Base-by-base conservation (phyloP, 306 rosid species). In the Ziziphus jujuba region DNA sequence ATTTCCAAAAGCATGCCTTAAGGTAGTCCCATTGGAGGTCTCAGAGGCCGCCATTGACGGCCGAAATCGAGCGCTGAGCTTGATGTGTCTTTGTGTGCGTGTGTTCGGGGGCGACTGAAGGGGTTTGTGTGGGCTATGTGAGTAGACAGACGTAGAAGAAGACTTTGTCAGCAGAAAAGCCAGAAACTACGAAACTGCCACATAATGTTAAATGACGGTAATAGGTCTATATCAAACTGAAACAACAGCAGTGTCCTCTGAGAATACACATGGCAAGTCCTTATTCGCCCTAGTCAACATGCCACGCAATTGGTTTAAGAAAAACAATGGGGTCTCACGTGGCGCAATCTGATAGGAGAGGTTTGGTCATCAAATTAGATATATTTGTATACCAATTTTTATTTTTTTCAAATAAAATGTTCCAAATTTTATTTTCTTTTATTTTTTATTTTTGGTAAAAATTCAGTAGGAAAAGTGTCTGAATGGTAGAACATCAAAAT, bases 1-100 rank as follows among this genome's bases (percentile, higher is more conserved):
- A 64, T 82, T 84, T 40, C 99, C 99, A 16, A 88, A 88, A 51
- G 99, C 99, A 56, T 88, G 72, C 69, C 99, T 76, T 14, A 95
- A 67, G 47, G 83, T 48, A 33, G 76, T 52, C 2, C 53, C 92
- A 17, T 55, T 80, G 38, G 86, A 76, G 78, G 84, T 69, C 77
- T 84, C 85, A 66, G 88, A 61, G 84, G 84, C 97, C 89, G 90
- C 97, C 99, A 95, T 95, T 75, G 87, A 90, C 91, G 89, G 89
- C 91, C 79, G 63, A 70, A 68, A 80, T 67, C 63, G 71, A 77
- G 83, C 83, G 72, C 54, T 19, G 79, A 45, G 61, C 61, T 59
- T 67, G 67, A 13, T 22, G 68, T 24, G 31, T 47, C 21, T 52
- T 56, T 20, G 23, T 21, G 61, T 35, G 31, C 56, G 61, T 20